Evolutionary conservation across 345 rosid genomes (phyloP), one percentile per base, ranked within the genome.

Genomic region (Bruguiera gymnorhiza): DNA sequence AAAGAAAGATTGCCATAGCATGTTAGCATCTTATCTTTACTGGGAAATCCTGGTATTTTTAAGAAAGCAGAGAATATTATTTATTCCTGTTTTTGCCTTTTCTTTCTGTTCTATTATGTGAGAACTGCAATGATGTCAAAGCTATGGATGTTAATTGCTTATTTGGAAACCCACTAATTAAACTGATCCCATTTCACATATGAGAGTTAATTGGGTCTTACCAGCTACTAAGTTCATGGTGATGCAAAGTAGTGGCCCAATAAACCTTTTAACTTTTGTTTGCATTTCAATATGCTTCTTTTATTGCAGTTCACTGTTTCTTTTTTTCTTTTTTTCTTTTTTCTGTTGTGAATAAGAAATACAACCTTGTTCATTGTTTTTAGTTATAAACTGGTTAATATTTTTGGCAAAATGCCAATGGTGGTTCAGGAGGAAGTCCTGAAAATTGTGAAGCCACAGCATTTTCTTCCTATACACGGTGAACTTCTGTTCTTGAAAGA

Each of bases 401-500:
- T n/a, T 27, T 21, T 69, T 8, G 36, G 70, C 66, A 76, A 26
- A 54, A 65, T 52, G 16, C 24, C 39, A 59, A 37, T 70, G 65
- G 53, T 60, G 43, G 34, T 68, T 80, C 83, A 95, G 99, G 99
- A 95, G 84, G 97, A 95, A 81, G 97, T 90, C 69, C 96, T 95
- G 72, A 82, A 84, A 82, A 86, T 95, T 70, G 97, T 95, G 69
- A 95, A 92, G 85, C 99, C 99, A 5, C 99, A 95, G 68, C 99
- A 95, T 83, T 95, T 95, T 83, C 85, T 95, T 68, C 97, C 99
- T 52, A 83, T 92, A 69, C 97, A 95, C 74, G 99, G 99, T 78
- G 99, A 95, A 81, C 99, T 95, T 29, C 69, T 95, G 88, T 95
- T 95, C 82, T 81, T 95, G 68, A 92, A 90, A 84, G 99, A 95